Evolutionary conservation across 2,329 filamentous ascomycete genomes (phyloP), one percentile per base, ranked within the genome.

Genomic region (Gyromitra esculenta): DNA sequence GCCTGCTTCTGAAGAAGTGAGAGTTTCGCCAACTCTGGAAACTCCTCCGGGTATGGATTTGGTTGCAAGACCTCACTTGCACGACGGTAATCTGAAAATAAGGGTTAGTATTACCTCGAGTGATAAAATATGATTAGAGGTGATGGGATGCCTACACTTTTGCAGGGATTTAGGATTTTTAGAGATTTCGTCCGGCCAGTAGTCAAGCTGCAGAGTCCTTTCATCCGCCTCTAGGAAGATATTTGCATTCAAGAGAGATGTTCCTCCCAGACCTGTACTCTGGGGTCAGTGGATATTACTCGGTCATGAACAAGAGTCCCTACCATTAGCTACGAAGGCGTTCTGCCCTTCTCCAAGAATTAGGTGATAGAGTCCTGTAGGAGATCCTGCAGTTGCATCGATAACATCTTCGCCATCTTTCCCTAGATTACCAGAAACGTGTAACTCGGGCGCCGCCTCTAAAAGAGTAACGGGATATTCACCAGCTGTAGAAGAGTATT

Each of bases 181-280:
- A 45, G 87, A 82, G 15, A 91, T 86, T 81, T 91, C 87, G 8
- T 85, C 80, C 0, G 90, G 90, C 90, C 90, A 92, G 7, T 85
- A 83, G 1, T 85, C 84, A 82, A 88, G 84, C 1, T 82, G 81
- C 72, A 91, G 82, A 0, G 88, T 88, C 2, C 85, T 84, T 13
- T 86, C 81, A 71, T 91, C 88, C 1, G 89, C 87, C 78, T 88
- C 85, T 15, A 91, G 83, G 79, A 90, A 92, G 1, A 91, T 87
- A 80, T 91, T 91, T 8, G 89, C 89, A 77, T 91, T 91, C 52
- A 91, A 86, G 37, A 91, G 82, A 81, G 88, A 90, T 1, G 89
- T 90, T 8, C 89, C 90, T 9, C 90, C 90, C 39, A 91, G 87
- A 0, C 89, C 86, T 87, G 54, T 43, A 21, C 37, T 50, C 45